Evolutionary conservation across 2,329 filamentous ascomycete species (phyloP), one percentile per base, ranked within the genome.

Genomic region (Tothia fuscella): DNA sequence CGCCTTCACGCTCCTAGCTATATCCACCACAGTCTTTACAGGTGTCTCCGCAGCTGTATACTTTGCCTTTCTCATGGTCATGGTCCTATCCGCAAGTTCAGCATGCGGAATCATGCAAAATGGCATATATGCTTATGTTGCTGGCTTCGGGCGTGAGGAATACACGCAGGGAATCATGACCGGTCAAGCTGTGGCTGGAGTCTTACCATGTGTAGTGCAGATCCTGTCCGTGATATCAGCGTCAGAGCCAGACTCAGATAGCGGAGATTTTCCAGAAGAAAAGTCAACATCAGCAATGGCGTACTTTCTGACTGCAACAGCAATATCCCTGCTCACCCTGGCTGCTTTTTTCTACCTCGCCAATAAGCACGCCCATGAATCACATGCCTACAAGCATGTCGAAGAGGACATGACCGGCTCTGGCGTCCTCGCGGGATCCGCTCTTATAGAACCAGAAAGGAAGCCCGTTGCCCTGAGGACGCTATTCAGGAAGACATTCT

Each of bases 151-250:
- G 26, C 71, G 83, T 39, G 76, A 81, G 16, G 84, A 91, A 60
- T 98, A 96, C 60, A 94, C 86, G 42, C 89, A 96, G 62, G 89
- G 82, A 19, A 87, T 96, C 60, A 96, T 98, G 88, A 79, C 81
- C 3, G 91, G 91, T 1, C 91, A 98, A 61, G 89, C 80, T 24
- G 71, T 98, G 3, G 88, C 91, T 0, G 91, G 91, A 22, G 88
- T 98, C 7, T 66, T 96, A 3, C 91, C 91, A 0, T 80, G 84
- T 36, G 70, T 93, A 36, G 84, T 86, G 2, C 88, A 96, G 60
- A 89, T 96, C 50, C 59, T 83, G 33, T 82, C 84, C 1, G 87
- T 93, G 10, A 68, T 95, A 9, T 72, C 76, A 25, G 68, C 85
- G 1, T 66, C 75, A 0, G n/a, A n/a, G n/a, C 55, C 64, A 17